Conservation (phyloP, 2,329 filamentous ascomycete species). For the Fonsecaea multimorphosa region DNA sequence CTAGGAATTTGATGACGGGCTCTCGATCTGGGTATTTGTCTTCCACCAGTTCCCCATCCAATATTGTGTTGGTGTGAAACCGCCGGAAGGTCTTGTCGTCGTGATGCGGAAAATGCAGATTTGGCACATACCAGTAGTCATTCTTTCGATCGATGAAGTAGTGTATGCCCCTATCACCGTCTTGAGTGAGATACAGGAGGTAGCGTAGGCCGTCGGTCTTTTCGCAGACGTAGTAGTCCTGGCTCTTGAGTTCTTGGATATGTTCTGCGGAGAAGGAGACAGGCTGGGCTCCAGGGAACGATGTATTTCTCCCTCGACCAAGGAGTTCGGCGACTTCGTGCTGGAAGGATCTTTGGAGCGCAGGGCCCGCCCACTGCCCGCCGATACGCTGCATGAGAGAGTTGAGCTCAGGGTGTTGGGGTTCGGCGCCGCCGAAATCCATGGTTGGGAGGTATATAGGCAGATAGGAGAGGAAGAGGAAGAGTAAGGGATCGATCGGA, state of each 20-base stretch:
- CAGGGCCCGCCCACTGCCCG: slow-evolving; percentile 66
- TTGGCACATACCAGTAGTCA: slow-evolving; percentile 86
- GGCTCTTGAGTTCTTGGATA: slow-evolving; percentile 76
- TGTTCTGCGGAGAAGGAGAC: slow-evolving; percentile 88
- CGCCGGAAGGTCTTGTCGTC: slow-evolving; percentile 63
- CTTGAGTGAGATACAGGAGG: slow-evolving; percentile 81
- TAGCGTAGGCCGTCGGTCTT: slow-evolving; percentile 97
- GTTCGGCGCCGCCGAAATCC: slow-evolving; percentile 9
- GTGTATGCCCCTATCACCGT: slow-evolving; percentile 66
- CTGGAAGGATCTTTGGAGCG: slow-evolving; percentile 67
- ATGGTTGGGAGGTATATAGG: slow-evolving; percentile 3
- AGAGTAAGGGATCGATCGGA: not conserved
- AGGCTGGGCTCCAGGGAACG: slow-evolving; percentile 89
- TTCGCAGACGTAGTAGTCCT: slow-evolving; percentile 97
- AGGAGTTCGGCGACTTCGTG: slow-evolving; percentile 77
- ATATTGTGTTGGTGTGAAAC: slow-evolving; percentile 80
- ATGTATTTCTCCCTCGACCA: slow-evolving; percentile 61
- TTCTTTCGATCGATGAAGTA: slow-evolving; percentile 98
- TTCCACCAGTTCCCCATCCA: slow-evolving; percentile 92
- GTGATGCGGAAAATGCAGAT: slow-evolving; percentile 80
- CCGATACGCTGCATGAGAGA: slow-evolving; percentile 34
- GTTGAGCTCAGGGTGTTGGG: slow-evolving; percentile 13
- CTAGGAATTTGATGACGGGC: slow-evolving; percentile 78
- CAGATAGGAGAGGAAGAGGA: not conserved
- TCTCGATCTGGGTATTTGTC: slow-evolving; percentile 74